Percentiles rank a stretch among this genome's conserved stretches.
These are phyloP conservation scores for Macaranga tanarius DNA, from an alignment of 441 rosid genomes.

Conservation along the genomic window DNA sequence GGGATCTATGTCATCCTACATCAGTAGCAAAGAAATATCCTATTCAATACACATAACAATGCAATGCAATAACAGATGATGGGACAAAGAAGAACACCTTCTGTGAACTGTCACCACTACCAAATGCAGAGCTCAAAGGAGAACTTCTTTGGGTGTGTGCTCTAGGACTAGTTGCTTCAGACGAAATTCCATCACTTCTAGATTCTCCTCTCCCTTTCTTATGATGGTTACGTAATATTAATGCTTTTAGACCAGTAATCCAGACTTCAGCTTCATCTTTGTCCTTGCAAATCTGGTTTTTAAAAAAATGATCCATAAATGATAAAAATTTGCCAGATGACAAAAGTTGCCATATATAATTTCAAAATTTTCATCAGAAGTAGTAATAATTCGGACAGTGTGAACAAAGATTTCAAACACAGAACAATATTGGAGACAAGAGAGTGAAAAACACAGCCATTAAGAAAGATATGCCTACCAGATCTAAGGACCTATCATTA, in stretches of 20 bases:
- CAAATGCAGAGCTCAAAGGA: slow-evolving; percentile 89
- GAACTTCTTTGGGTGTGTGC: slow-evolving; percentile 87
- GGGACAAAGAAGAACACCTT: slow-evolving; percentile 50
- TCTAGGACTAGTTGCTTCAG: slow-evolving; percentile 93
- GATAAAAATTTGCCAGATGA: background rate
- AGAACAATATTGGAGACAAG: slow-evolving; percentile 3
- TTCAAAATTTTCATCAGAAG: background rate
- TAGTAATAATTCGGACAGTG: background rate
- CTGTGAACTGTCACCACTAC: slow-evolving; percentile 79
- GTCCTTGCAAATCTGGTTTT: slow-evolving; percentile 51
- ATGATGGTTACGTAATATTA: slow-evolving; percentile 71
- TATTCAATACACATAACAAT: slow-evolving; percentile 9
- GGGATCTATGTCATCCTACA: slow-evolving; percentile 62
- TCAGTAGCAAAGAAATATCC: slow-evolving; percentile 24
- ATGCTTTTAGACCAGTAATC: slow-evolving; percentile 97
- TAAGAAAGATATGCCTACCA: slow-evolving; percentile 26
- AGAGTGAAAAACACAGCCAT: background rate
- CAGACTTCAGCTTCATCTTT: slow-evolving; percentile 68
- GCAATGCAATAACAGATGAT: slow-evolving; percentile 1
- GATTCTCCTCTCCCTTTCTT: slow-evolving; percentile 79
- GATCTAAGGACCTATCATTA: slow-evolving; percentile 35
- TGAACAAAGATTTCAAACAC: slow-evolving; percentile 1
- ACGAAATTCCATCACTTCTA: slow-evolving; percentile 84
- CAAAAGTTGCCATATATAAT: background rate
- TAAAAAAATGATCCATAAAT: background rate